A percentile compares a stretch with the other conserved stretches of the same genome.
Evolutionary conservation across 202 grass and related monocot genomes (phyloP).

Genomic region (Dendrocalamus latiflorus): DNA sequence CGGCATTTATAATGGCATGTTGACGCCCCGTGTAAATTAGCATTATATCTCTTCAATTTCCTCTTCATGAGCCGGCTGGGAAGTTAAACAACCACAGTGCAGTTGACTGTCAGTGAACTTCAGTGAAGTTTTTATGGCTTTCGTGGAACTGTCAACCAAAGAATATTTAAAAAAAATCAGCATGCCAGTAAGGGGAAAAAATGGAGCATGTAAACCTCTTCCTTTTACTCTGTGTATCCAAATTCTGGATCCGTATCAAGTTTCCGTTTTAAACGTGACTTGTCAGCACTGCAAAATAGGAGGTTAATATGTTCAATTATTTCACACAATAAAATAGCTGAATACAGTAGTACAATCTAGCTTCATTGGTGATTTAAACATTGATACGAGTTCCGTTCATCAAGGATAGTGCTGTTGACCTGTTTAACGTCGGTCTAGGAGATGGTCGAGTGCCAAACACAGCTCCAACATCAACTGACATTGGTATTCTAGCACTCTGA

Average conservation of each 20-base stretch:
- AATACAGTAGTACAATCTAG: background rate
- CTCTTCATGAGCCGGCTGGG: conserved; percentile 2
- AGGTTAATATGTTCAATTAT: conserved; percentile 29
- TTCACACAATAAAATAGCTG: background rate
- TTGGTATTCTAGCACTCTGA: conserved; percentile 76
- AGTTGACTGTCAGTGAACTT: conserved; percentile 8
- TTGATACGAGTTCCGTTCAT: no score
- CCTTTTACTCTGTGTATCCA: conserved; percentile 54
- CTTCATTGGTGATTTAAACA: background rate
- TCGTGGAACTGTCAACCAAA: conserved; percentile 19
- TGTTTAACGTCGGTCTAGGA: conserved; percentile 82
- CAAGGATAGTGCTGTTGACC: conserved; percentile 37
- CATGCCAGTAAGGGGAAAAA: conserved; percentile 19
- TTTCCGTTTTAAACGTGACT: conserved; percentile 82
- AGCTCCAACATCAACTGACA: conserved; percentile 91
- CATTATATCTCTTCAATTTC: conserved; percentile 14
- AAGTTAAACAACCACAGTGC: background rate
- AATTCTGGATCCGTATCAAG: conserved; percentile 93
- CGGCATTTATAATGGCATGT: conserved; percentile 11
- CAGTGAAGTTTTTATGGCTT: conserved; percentile 23
- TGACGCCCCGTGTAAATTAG: conserved; percentile 27
- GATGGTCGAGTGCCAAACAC: conserved; percentile 76
- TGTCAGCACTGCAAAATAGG: conserved; percentile 75
- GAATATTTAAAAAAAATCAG: conserved; percentile 31
- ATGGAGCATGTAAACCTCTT: conserved; percentile 15